Conservation (phyloP, 257 asterid genomes). For the Paraleonurus japonicus region DNA sequence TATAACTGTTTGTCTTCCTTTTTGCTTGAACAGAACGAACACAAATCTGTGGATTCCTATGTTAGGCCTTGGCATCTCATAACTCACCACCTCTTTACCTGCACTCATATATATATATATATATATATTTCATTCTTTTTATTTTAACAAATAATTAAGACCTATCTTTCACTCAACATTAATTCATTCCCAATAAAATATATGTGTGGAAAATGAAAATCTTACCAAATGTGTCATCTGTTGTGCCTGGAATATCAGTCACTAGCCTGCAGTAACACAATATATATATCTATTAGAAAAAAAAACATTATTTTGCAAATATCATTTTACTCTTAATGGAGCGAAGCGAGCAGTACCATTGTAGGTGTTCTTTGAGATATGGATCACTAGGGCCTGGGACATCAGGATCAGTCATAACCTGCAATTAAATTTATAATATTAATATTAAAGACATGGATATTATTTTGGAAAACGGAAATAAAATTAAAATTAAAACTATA, state of each 20-base stretch:
- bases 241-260: constrained; percentile 92
- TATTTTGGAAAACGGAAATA: too few relatives aligned
- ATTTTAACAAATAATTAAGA: too few relatives aligned
- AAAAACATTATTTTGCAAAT: too few relatives aligned
- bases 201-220: background rate
- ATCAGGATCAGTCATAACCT: constrained; percentile 90
- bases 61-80: constrained; percentile 69
- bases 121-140: too few relatives aligned
- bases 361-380: constrained; percentile 77
- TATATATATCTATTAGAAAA: too few relatives aligned
- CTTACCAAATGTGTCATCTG: constrained; percentile 84
- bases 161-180: too few relatives aligned
- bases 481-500: too few relatives aligned
- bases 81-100: constrained; percentile 66
- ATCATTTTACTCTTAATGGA: too few relatives aligned
- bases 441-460: too few relatives aligned
- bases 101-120: too few relatives aligned
- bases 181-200: too few relatives aligned
- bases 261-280: constrained; percentile 56
- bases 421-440: constrained; percentile 17
- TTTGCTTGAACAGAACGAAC: constrained; percentile 69
- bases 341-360: too few relatives aligned
- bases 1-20: constrained; percentile 50
- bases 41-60: constrained; percentile 89
- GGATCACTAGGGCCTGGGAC: constrained; percentile 96